Conservation (phyloP, 257 asterid species). For the Solanum sitiens region DNA sequence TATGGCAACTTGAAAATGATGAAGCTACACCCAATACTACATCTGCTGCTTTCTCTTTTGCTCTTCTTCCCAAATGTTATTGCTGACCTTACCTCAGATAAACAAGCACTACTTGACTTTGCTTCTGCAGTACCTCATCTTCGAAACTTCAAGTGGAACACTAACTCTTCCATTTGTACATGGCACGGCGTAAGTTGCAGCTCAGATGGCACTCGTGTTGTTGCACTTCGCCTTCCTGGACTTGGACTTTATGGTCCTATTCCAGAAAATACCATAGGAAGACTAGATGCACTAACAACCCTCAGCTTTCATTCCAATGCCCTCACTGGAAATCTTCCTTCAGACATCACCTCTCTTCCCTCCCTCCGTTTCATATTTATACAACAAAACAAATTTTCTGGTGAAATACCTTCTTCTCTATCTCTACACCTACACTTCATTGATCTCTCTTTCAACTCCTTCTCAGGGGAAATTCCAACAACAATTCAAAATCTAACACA, state of each 20-base stretch:
- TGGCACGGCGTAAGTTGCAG: conserved; percentile 67
- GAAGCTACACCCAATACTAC: conserved; percentile 14
- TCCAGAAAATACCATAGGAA: conserved; percentile 50
- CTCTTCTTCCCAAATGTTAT: not conserved
- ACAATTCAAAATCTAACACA: conserved; percentile 26
- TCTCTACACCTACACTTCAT: conserved; percentile 41
- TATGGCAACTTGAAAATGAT: conserved; percentile 9
- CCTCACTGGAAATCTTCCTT: conserved; percentile 50
- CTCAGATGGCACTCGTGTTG: conserved; percentile 28
- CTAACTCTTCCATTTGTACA: conserved; percentile 39
- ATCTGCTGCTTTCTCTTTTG: not conserved
- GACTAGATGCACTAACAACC: conserved; percentile 44
- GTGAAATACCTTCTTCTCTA: conserved; percentile 36
- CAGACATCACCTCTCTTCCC: conserved; percentile 50
- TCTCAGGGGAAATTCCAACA: conserved; percentile 44
- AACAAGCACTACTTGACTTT: conserved; percentile 62
- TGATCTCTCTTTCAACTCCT: conserved; percentile 60
- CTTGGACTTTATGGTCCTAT: conserved; percentile 56
- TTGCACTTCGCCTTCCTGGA: conserved; percentile 60
- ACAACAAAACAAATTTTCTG: conserved; percentile 49
- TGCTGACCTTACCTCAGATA: conserved; percentile 52
- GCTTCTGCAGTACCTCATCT: conserved; percentile 42
- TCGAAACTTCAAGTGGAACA: conserved; percentile 44
- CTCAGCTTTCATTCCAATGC: conserved; percentile 61
- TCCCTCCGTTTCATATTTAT: conserved; percentile 54